Evolutionary conservation across 2,329 filamentous ascomycete species (phyloP).

Genomic region (Aspergillus ochraceoroseus): DNA sequence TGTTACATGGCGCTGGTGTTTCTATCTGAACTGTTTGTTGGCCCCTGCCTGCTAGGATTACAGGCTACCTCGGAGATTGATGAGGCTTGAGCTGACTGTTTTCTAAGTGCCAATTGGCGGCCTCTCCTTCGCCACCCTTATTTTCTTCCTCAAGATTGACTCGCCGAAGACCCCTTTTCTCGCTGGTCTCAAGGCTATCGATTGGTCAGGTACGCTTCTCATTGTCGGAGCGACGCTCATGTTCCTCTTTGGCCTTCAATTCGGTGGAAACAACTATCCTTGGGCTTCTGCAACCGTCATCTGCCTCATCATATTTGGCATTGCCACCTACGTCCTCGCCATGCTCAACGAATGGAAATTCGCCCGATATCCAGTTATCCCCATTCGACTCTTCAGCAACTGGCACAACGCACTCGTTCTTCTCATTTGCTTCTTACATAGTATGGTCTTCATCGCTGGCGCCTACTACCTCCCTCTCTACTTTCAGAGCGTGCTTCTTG

Average conservation of each 20-base stretch:
- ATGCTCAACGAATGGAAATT: conserved; percentile 66
- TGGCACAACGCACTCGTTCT: conserved; percentile 63
- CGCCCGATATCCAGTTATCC: conserved; percentile 74
- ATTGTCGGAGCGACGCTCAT: conserved; percentile 77
- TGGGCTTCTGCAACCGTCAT: conserved; percentile 72
- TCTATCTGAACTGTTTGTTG: conserved; percentile 54
- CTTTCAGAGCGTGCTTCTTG: conserved; percentile 70
- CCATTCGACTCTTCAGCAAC: conserved; percentile 63
- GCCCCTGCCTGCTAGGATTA: no score
- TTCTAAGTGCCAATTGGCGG: conserved; percentile 57
- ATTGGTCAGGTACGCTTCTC: conserved; percentile 58
- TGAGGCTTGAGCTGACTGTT: conserved; percentile 14
- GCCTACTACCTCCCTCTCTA: conserved; percentile 81
- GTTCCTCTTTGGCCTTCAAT: conserved; percentile 79
- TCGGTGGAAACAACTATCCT: conserved; percentile 69
- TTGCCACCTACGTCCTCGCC: conserved; percentile 61
- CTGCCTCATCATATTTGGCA: conserved; percentile 71
- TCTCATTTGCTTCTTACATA: conserved; percentile 65
- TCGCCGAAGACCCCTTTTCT: conserved; percentile 56
- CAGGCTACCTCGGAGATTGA: no score
- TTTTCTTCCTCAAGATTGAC: conserved; percentile 58
- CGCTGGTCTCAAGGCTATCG: conserved; percentile 56
- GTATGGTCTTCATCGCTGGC: conserved; percentile 69
- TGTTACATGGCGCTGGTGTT: conserved; percentile 58
- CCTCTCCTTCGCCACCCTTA: conserved; percentile 53